Conservation (phyloP, 108 stramenopile genomes). For the Cyclostephanos tholiformis region DNA sequence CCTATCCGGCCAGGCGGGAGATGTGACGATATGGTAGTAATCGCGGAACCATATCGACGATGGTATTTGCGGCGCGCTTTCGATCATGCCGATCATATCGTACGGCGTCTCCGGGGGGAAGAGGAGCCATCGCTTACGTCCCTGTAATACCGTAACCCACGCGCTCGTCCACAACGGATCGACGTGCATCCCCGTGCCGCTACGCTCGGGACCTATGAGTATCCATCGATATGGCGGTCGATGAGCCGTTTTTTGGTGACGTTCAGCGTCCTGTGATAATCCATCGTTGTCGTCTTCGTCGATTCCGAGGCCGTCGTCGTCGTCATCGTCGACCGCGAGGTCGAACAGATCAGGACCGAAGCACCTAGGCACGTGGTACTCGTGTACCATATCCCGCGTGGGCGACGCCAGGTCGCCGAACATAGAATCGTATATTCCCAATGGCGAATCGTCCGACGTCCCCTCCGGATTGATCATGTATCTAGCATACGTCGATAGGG, state of each 20-base stretch:
- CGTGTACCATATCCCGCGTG: slow-evolving; percentile 47
- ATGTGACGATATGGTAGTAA: slow-evolving; percentile 55
- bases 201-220: slow-evolving; percentile 74
- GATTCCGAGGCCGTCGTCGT: slow-evolving; percentile 25
- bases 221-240: slow-evolving; percentile 88
- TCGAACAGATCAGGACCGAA: slow-evolving; percentile 80
- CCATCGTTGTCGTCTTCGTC: slow-evolving; percentile 24
- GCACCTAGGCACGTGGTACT: slow-evolving; percentile 73
- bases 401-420: slow-evolving; percentile 57
- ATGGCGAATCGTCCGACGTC: slow-evolving; percentile 71
- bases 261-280: slow-evolving; percentile 5
- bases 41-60: slow-evolving; percentile 76
- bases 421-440: slow-evolving; percentile 85
- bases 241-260: background rate
- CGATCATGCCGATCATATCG: slow-evolving; percentile 57
- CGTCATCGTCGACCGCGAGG: slow-evolving; percentile 23
- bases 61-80: slow-evolving; percentile 69
- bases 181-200: slow-evolving; percentile 86
- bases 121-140: slow-evolving; percentile 81
- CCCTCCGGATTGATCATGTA: slow-evolving; percentile 68
- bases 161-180: slow-evolving; percentile 88
- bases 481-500: slow-evolving; percentile 67
- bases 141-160: slow-evolving; percentile 82
- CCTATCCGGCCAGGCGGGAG: slow-evolving; percentile 39
- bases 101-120: slow-evolving; percentile 73